Percentiles rank a stretch among this genome's conserved stretches.
These are phyloP conservation scores for Emmonsiellopsis sp. DNA, from an alignment of 2,329 filamentous ascomycete genomes.

Conservation along the genomic window DNA sequence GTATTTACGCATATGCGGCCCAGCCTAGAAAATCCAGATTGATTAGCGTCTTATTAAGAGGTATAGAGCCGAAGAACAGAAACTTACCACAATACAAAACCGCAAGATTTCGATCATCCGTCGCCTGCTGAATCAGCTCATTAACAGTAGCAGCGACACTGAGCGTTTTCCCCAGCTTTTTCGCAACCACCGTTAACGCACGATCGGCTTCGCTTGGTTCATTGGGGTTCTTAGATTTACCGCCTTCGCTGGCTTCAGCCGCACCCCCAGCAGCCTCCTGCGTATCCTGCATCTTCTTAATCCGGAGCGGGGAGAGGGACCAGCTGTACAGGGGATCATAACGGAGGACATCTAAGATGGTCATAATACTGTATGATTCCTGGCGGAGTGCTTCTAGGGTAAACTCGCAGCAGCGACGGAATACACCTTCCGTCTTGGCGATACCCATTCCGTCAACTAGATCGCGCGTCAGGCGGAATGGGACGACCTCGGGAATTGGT, in stretches of 20 bases:
- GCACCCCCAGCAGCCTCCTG: slow-evolving; percentile 34
- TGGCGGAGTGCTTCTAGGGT: slow-evolving; percentile 90
- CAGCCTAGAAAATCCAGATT: slow-evolving; percentile 28
- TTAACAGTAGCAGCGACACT: slow-evolving; percentile 95
- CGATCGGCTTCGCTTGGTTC: slow-evolving; percentile 77
- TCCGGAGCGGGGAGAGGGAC: slow-evolving; percentile 67
- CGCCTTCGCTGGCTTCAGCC: slow-evolving; percentile 21
- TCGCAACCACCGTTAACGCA: slow-evolving; percentile 83
- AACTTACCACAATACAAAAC: slow-evolving; percentile 70
- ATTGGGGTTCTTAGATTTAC: slow-evolving; percentile 35
- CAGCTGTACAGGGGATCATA: slow-evolving; percentile 96
- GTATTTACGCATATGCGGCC: slow-evolving; percentile 39
- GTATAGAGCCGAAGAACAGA: slow-evolving; percentile 8
- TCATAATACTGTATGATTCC: slow-evolving; percentile 96
- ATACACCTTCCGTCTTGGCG: slow-evolving; percentile 89
- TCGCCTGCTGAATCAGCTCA: slow-evolving; percentile 91
- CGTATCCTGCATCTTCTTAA: slow-evolving; percentile 56
- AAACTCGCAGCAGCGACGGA: slow-evolving; percentile 96
- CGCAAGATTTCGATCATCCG: slow-evolving; percentile 84
- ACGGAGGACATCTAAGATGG: slow-evolving; percentile 91
- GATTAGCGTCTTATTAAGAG: not conserved
- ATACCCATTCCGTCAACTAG: slow-evolving; percentile 96
- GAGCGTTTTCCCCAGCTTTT: slow-evolving; percentile 88
- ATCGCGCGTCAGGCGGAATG: slow-evolving; percentile 87
- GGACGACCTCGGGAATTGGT: slow-evolving; percentile 88